Percentiles rank a stretch among this genome's conserved stretches.
phyloP scores from a whole-genome alignment of 2,329 filamentous ascomycete species.

The Hypoxylon sp. region DNA sequence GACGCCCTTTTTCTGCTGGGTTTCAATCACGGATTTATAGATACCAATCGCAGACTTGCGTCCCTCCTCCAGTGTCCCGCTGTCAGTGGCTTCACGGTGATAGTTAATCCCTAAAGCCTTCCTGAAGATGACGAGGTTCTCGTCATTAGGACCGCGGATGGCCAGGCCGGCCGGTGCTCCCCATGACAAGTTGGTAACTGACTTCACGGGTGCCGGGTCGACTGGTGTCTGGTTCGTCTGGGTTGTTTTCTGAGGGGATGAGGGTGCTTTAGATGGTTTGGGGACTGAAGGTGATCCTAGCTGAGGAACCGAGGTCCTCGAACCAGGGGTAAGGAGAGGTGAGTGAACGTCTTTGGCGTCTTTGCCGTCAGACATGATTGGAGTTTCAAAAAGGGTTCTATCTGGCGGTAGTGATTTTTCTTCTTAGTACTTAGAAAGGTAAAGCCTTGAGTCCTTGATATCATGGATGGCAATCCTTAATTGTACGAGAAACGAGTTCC shows the following conservation, averaged over 20 bases:
- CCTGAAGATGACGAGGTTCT: constrained; percentile 58
- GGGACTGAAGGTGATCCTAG: constrained; percentile 25
- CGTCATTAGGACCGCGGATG: constrained; percentile 53
- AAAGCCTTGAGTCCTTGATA: neutral
- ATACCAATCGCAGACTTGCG: constrained; percentile 55
- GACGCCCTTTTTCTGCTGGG: constrained; percentile 50
- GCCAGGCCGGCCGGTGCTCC: constrained; percentile 54
- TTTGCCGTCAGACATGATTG: constrained; percentile 34
- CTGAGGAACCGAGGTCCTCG: constrained; percentile 27
- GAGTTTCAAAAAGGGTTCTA: neutral
- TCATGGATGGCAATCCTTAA: neutral
- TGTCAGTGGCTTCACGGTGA: constrained; percentile 40
- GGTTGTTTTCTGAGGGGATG: constrained; percentile 21
- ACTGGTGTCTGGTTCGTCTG: constrained; percentile 29
- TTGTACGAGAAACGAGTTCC: neutral
- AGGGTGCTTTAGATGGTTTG: constrained; percentile 29
- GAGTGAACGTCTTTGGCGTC: constrained; percentile 39
- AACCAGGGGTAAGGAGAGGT: constrained; percentile 30
- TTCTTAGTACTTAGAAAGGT: neutral
- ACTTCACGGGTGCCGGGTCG: constrained; percentile 39
- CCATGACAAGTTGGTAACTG: constrained; percentile 53
- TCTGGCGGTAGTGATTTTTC: constrained; percentile 1
- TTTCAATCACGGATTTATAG: constrained; percentile 56
- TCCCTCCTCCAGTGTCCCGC: constrained; percentile 52
- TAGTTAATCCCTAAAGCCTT: constrained; percentile 59